These are phyloP conservation scores for Ogataea pignaliae DNA, from an alignment of 805 yeast species.

Conservation along the genomic window DNA sequence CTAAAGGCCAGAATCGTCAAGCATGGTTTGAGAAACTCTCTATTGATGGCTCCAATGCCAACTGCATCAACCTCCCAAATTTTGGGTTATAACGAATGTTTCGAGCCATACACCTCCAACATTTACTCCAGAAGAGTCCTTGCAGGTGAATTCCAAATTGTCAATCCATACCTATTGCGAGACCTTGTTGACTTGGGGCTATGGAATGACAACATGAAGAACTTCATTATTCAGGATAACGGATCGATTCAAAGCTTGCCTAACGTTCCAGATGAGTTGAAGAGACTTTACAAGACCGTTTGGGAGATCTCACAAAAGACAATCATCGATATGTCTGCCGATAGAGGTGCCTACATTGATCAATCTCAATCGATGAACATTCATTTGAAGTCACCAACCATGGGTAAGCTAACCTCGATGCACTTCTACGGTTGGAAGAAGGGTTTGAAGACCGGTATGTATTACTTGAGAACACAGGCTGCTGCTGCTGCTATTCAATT, in stretches of 20 bases:
- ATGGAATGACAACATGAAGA: constrained; percentile 56
- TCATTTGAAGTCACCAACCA: constrained; percentile 87
- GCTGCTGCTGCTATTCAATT: constrained; percentile 97
- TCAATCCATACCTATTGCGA: constrained; percentile 52
- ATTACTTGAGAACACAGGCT: constrained; percentile 95
- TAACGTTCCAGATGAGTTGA: constrained; percentile 49
- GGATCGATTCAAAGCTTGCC: constrained; percentile 56
- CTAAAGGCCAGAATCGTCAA: constrained; percentile 44
- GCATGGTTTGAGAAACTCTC: constrained; percentile 53
- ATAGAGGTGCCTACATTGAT: constrained; percentile 75
- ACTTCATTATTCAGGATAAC: constrained; percentile 49
- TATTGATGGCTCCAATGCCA: constrained; percentile 63
- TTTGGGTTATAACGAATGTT: constrained; percentile 58
- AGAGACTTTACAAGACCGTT: constrained; percentile 53
- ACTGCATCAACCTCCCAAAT: constrained; percentile 65
- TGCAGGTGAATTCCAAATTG: constrained; percentile 63
- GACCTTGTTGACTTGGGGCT: constrained; percentile 56
- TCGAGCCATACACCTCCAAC: constrained; percentile 60
- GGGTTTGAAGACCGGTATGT: constrained; percentile 99
- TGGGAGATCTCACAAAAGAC: constrained; percentile 60
- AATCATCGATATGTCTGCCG: constrained; percentile 64
- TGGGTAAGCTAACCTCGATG: constrained; percentile 97
- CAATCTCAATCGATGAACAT: constrained; percentile 95
- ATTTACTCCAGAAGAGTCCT: constrained; percentile 59
- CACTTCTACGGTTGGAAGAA: constrained; percentile 99